phyloP scores from a whole-genome alignment of 2,329 filamentous ascomycete species.

The Hymenoscyphus salicellus region DNA sequence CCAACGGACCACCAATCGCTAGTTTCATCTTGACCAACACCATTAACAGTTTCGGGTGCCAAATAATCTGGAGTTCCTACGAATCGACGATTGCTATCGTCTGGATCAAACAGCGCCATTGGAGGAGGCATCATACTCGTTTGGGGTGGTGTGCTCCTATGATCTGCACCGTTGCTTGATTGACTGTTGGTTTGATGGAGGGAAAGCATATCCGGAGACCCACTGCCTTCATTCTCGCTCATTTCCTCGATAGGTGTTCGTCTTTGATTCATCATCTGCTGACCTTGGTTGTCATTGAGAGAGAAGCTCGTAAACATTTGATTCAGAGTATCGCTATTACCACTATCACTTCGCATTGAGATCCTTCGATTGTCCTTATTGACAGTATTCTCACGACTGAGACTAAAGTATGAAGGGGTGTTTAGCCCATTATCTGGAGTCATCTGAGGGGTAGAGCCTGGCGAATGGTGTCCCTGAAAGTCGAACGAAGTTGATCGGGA shows the following conservation, averaged over 20 bases:
- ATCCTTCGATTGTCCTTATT: slow-evolving; percentile 65
- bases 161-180: slow-evolving; percentile 38
- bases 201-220: slow-evolving; percentile 72
- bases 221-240: slow-evolving; percentile 65
- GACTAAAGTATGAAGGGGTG: slow-evolving; percentile 90
- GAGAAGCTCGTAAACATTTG: slow-evolving; percentile 80
- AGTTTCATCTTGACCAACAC: slow-evolving; percentile 91
- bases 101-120: slow-evolving; percentile 91
- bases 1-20: slow-evolving; percentile 99
- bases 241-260: slow-evolving; percentile 72
- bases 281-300: slow-evolving; percentile 58
- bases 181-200: slow-evolving; percentile 52
- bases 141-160: slow-evolving; percentile 59
- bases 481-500: slow-evolving; percentile 94
- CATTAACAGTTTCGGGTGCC: slow-evolving; percentile 93
- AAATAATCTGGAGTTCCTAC: slow-evolving; percentile 97
- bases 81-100: slow-evolving; percentile 88
- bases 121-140: slow-evolving; percentile 77
- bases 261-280: slow-evolving; percentile 38
- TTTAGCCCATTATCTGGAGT: slow-evolving; percentile 73
- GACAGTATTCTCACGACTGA: slow-evolving; percentile 57
- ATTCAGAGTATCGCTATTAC: slow-evolving; percentile 79
- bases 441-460: slow-evolving; percentile 80
- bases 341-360: slow-evolving; percentile 87
- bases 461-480: slow-evolving; percentile 74